Percentiles rank a stretch among this genome's conserved stretches.
phyloP scores from a whole-genome alignment of 2,329 filamentous ascomycete genomes.

The Fusarium sp. region DNA sequence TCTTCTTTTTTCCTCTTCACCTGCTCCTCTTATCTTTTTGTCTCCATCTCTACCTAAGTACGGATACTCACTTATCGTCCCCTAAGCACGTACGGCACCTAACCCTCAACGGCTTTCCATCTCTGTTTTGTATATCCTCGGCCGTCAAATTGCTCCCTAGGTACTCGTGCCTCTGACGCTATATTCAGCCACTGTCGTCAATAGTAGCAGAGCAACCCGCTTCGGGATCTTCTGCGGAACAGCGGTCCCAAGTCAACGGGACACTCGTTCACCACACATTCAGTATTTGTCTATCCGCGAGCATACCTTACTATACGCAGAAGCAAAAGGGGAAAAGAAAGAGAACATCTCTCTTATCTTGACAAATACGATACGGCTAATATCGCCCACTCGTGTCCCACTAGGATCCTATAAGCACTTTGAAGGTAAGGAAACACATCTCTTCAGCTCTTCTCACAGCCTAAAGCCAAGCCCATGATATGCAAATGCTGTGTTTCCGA shows the following conservation, averaged over 20 bases:
- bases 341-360: background rate
- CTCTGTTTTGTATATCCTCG: conserved; percentile 6
- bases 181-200: conserved; percentile 50
- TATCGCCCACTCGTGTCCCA: conserved; percentile 10
- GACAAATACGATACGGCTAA: background rate
- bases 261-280: conserved; percentile 21
- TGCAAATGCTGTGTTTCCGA: conserved; percentile 9
- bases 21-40: background rate
- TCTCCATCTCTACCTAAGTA: background rate
- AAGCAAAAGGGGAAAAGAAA: background rate
- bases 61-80: background rate
- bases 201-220: conserved; percentile 43
- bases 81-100: background rate
- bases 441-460: conserved; percentile 17
- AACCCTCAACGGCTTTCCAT: conserved; percentile 4
- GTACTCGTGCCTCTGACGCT: conserved; percentile 39
- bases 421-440: conserved; percentile 30
- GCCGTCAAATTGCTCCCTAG: conserved; percentile 27
- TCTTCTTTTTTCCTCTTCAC: background rate
- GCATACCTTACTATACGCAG: background rate
- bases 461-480: conserved; percentile 5
- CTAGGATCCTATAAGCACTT: conserved; percentile 1
- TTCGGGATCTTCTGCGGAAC: conserved; percentile 49
- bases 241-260: conserved; percentile 11
- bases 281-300: conserved; percentile 9